Base-by-base conservation (phyloP, 139 green algal genomes). In the Tetratostichococcus sp. region DNA sequence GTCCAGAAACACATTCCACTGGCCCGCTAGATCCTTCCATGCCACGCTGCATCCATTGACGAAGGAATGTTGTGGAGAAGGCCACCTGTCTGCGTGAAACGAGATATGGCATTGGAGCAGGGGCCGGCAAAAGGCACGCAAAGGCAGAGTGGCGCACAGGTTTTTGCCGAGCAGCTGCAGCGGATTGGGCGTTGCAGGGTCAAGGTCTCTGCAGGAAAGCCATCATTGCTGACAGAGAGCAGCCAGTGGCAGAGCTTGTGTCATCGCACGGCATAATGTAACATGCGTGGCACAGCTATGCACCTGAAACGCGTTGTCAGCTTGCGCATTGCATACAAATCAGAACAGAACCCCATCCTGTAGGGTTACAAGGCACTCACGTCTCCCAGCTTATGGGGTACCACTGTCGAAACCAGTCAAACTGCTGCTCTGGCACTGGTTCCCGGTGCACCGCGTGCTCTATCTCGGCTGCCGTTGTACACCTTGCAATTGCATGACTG, bases 351-450 rank as follows among this genome's bases (percentile, higher is more conserved):
- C n/a, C 25, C 31, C 6, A 5, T 67, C 33, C 16, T 71, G 16
- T 26, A 11, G 5, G 19, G 4, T 22, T 21, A 19, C 28, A 50
- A 50, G 50, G 11, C 14, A 26, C 58, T 71, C 39, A 77, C 72
- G 26, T 71, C 57, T 65, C 58, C 31, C 57, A 77, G 33, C 72
- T 43, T 2, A 81, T 35, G 33, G 76, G 69, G 43, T 77, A 81
- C 76, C 76, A 81, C 42, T 81, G 76, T 25, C 33, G 28, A 21
- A 34, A 6, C 76, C 76, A 81, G 71, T 81, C 70, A 31, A 81
- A 77, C 30, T 23, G 58, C 50, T 50, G 17, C 50, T 8, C 11
- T 26, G 50, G 50, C 19, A n/a, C 39, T 50, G 50, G 50, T 17
- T 62, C 50, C 11, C 19, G 50, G 11, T 62, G 17, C 50, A 62